Evolutionary conservation across 1,284 basidiomycete species (phyloP).

Genomic region (Ustilago vetiveriae): DNA sequence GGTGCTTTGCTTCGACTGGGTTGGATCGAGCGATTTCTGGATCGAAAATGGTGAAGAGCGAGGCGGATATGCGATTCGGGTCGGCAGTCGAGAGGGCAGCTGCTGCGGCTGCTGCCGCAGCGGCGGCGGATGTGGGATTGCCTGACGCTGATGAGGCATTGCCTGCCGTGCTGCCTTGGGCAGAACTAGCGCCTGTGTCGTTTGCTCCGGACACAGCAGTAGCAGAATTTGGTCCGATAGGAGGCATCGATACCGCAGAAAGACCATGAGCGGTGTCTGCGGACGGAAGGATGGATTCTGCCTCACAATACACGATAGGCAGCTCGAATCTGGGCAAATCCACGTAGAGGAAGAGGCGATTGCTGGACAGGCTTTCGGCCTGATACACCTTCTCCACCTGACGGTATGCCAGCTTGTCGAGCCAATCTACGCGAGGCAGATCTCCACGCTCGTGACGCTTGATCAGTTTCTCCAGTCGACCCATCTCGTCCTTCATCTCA

Average conservation of each 20-base stretch:
- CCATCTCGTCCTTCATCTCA: conserved; percentile 82
- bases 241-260: conserved; percentile 9
- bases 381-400: conserved; percentile 80
- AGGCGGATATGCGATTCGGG: conserved; percentile 69
- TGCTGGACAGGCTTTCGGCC: conserved; percentile 41
- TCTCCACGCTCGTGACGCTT: conserved; percentile 96
- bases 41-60: conserved; percentile 85
- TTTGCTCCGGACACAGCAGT: not conserved
- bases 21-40: conserved; percentile 90
- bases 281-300: conserved; percentile 39
- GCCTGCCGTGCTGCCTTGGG: conserved; percentile 8
- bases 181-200: not conserved
- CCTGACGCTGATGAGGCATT: conserved; percentile 4
- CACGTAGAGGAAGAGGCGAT: conserved; percentile 80
- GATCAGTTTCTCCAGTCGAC: conserved; percentile 90
- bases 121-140: conserved; percentile 26
- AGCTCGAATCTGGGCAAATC: conserved; percentile 97
- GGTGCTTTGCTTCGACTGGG: conserved; percentile 96
- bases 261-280: conserved; percentile 19
- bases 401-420: conserved; percentile 89
- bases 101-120: conserved; percentile 40
- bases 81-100: conserved; percentile 66
- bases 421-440: conserved; percentile 92
- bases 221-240: conserved; percentile 12
- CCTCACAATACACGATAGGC: conserved; percentile 89